phyloP scores from a whole-genome alignment of 1,284 basidiomycete genomes.

The Ceratobasidium sp. region DNA sequence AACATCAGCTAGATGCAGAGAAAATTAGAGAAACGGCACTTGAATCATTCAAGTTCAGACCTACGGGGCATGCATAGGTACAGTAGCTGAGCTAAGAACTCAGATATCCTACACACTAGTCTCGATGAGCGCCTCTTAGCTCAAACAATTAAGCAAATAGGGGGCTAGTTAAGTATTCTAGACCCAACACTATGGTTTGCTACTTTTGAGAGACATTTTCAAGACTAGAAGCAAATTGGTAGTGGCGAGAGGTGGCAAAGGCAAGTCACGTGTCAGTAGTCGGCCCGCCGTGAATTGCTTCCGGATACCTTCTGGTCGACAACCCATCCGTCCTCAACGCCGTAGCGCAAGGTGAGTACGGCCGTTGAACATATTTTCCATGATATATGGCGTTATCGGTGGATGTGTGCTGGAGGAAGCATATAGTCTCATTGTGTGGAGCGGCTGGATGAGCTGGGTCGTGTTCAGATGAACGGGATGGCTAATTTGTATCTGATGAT shows the following conservation, averaged over 20 bases:
- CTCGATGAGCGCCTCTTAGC: too few species aligned
- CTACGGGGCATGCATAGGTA: too few species aligned
- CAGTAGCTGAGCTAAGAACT: too few species aligned
- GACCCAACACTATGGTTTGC: too few species aligned
- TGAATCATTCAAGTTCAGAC: too few species aligned
- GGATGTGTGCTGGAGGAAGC: background rate
- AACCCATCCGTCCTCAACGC: slow-evolving; percentile 22
- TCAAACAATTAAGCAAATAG: too few species aligned
- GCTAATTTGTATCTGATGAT: slow-evolving; percentile 11
- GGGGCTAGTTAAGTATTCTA: too few species aligned
- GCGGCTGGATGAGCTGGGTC: slow-evolving; percentile 1
- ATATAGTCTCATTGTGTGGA: background rate
- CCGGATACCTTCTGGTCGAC: slow-evolving; percentile 18
- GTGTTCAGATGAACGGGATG: slow-evolving; percentile 19
- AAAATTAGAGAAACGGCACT: too few species aligned
- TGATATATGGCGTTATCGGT: background rate
- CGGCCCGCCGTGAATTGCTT: slow-evolving; percentile 12
- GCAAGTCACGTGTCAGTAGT: background rate
- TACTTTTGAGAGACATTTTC: too few species aligned
- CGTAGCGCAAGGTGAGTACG: slow-evolving; percentile 28
- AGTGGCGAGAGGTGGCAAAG: background rate
- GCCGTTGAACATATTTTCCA: background rate
- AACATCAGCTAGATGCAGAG: too few species aligned
- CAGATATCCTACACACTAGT: too few species aligned
- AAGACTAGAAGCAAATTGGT: too few species aligned